phyloP scores from a whole-genome alignment of 306 rosid genomes.

The Quercus engelmannii region DNA sequence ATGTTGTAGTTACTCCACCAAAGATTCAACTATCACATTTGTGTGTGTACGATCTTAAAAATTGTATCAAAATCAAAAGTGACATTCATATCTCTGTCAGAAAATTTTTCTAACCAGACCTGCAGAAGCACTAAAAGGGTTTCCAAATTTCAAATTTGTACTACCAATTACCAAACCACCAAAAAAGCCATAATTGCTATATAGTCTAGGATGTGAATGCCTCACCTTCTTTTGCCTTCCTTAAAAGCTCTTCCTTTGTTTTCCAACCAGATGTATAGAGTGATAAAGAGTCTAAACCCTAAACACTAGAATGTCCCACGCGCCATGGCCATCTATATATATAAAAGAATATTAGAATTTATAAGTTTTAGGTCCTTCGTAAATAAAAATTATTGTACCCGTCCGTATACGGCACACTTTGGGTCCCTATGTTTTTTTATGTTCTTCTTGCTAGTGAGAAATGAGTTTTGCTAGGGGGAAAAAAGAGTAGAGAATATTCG shows the following conservation, averaged over 20 bases:
- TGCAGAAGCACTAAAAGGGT: background rate
- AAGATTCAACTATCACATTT: background rate
- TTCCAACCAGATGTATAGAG: background rate
- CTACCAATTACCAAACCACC: conserved; percentile 27
- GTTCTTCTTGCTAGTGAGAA: too few species aligned
- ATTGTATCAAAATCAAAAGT: background rate
- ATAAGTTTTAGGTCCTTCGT: too few species aligned
- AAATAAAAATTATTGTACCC: too few species aligned
- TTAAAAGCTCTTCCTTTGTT: conserved; percentile 28
- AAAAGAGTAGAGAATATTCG: too few species aligned
- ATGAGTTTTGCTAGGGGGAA: too few species aligned
- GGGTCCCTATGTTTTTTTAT: too few species aligned
- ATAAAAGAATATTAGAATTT: too few species aligned
- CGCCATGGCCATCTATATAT: background rate
- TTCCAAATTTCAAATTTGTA: background rate
- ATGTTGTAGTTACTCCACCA: background rate
- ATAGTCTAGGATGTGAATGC: conserved; percentile 18
- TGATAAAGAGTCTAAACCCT: background rate
- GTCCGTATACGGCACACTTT: too few species aligned
- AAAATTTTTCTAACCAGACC: background rate
- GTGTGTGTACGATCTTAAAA: background rate
- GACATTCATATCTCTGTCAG: background rate
- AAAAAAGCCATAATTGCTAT: conserved; percentile 11
- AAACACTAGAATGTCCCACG: conserved; percentile 13
- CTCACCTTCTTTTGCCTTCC: conserved; percentile 32